Evolutionary conservation across 208 protist species (phyloP).

Genomic region (Trypanosomatidae sp.): DNA sequence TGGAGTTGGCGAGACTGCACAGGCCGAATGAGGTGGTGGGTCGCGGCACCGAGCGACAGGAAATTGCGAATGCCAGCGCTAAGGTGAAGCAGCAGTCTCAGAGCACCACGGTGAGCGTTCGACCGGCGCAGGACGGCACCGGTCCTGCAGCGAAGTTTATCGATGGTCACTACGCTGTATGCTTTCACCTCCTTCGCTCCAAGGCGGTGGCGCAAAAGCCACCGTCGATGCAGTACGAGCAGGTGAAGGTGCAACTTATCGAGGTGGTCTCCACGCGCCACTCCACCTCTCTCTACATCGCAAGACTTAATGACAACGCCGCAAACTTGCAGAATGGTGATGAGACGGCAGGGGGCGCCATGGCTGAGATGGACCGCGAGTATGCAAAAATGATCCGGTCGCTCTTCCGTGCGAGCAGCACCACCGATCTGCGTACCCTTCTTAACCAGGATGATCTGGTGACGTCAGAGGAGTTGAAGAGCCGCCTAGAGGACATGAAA

Average conservation of each 20-base stretch:
- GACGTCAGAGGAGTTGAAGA: constrained; percentile 20
- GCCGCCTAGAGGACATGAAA: constrained; percentile 23
- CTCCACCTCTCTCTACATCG: constrained; percentile 25
- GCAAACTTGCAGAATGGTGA: not conserved
- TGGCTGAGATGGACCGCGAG: constrained; percentile 17
- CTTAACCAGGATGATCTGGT: constrained; percentile 23
- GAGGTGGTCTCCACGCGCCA: constrained; percentile 29
- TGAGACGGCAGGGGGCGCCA: not conserved
- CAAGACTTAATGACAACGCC: constrained; percentile 7
- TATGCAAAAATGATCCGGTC: constrained; percentile 26
- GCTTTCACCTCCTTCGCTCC: constrained; percentile 37
- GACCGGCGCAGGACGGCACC: constrained; percentile 2
- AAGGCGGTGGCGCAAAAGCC: not conserved
- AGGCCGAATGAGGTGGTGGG: constrained; percentile 2
- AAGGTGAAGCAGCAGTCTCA: constrained; percentile 4
- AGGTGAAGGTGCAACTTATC: constrained; percentile 28
- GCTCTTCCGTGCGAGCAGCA: constrained; percentile 19
- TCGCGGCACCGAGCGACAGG: constrained; percentile 6
- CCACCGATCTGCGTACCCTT: constrained; percentile 22
- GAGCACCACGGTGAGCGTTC: constrained; percentile 11
- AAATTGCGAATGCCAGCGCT: not conserved
- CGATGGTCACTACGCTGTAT: constrained; percentile 44
- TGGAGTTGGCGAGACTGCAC: constrained; percentile 21
- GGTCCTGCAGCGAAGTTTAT: constrained; percentile 3
- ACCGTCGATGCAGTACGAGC: constrained; percentile 10